Evolutionary conservation across 495 filamentous ascomycete species (phyloP).

Genomic region (Tuber calosporum): DNA sequence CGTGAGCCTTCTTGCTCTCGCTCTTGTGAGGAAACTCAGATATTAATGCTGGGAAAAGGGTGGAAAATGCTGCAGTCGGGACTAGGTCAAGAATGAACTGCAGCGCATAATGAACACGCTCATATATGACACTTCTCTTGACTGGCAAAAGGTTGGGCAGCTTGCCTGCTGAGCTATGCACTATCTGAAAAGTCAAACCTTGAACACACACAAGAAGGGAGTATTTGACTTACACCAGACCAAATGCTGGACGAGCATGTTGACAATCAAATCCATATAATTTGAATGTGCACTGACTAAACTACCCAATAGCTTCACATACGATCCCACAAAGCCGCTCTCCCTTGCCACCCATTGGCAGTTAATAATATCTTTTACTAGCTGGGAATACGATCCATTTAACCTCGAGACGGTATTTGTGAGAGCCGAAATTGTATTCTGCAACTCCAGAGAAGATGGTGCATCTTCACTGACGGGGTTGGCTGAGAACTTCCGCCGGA

Average conservation of each 20-base stretch:
- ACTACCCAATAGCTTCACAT: slow-evolving; percentile 70
- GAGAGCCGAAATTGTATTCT: slow-evolving; percentile 50
- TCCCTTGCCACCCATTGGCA: slow-evolving; percentile 81
- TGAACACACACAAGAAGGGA: background rate
- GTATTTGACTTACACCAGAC: slow-evolving; percentile 46
- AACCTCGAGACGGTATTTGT: slow-evolving; percentile 65
- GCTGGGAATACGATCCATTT: slow-evolving; percentile 61
- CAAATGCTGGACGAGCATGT: slow-evolving; percentile 74
- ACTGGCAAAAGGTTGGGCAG: slow-evolving; percentile 58
- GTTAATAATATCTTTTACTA: slow-evolving; percentile 65
- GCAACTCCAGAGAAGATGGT: slow-evolving; percentile 36
- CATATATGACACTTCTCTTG: slow-evolving; percentile 53
- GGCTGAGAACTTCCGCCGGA: slow-evolving; percentile 35
- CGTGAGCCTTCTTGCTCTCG: slow-evolving; percentile 63
- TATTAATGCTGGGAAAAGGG: slow-evolving; percentile 58
- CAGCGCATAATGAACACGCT: slow-evolving; percentile 65
- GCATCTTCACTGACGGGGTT: slow-evolving; percentile 25
- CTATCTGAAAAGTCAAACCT: slow-evolving; percentile 29
- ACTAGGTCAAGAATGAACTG: slow-evolving; percentile 69
- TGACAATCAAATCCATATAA: slow-evolving; percentile 57
- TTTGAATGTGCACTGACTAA: slow-evolving; percentile 67
- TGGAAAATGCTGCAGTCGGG: slow-evolving; percentile 62
- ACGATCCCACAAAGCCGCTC: slow-evolving; percentile 69
- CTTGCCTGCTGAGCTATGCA: slow-evolving; percentile 49
- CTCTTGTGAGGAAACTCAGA: slow-evolving; percentile 66